phyloP scores from a whole-genome alignment of 2,329 filamentous ascomycete genomes.

The Botrytis aclada region DNA sequence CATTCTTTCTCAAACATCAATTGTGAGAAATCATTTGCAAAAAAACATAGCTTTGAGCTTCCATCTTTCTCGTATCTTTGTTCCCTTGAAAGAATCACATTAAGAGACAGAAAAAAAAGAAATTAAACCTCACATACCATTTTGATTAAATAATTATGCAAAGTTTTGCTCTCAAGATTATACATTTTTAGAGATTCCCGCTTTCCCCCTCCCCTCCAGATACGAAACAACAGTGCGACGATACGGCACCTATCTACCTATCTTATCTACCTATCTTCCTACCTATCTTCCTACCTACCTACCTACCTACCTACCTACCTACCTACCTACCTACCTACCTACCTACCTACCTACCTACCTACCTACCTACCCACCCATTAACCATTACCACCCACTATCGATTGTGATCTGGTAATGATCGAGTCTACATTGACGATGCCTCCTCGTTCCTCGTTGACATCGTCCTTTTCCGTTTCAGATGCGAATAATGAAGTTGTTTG shows the following conservation, averaged over 20 bases:
- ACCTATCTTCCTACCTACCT: background rate
- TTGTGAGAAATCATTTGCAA: slow-evolving; percentile 15
- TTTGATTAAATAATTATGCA: slow-evolving; percentile 1
- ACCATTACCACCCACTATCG: background rate
- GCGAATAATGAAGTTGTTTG: slow-evolving; percentile 95
- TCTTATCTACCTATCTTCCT: background rate
- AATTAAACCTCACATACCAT: background rate
- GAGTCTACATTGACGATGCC: slow-evolving; percentile 67
- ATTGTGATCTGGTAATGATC: slow-evolving; percentile 46
- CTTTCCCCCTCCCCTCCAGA: background rate
- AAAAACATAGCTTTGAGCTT: slow-evolving; percentile 7
- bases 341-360: background rate
- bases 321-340: background rate
- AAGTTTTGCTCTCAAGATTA: background rate
- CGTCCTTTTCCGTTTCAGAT: slow-evolving; percentile 89
- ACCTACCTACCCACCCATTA: background rate
- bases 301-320: background rate
- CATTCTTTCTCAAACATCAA: slow-evolving; percentile 19
- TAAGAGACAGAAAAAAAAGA: background rate
- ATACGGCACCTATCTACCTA: background rate
- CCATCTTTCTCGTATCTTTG: background rate
- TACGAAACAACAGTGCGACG: slow-evolving; percentile 9
- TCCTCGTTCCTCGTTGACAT: slow-evolving; percentile 80
- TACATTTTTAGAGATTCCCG: slow-evolving; percentile 3
- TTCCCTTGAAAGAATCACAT: slow-evolving; percentile 9